Evolutionary conservation across 1,139 yeast species (phyloP), one percentile per base, ranked within the genome.

Genomic region (Kazachstania sp.): DNA sequence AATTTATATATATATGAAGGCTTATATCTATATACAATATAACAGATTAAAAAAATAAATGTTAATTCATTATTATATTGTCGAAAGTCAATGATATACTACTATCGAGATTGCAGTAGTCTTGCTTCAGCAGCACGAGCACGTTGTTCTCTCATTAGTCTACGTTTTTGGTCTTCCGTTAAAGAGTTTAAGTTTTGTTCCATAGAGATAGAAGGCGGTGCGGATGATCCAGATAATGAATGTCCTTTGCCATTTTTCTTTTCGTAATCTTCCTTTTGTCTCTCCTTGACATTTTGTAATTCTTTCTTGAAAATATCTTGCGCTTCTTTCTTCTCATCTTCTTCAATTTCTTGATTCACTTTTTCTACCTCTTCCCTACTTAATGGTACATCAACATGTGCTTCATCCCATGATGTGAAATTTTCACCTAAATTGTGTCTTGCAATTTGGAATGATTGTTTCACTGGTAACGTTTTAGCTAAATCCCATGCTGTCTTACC

Each of bases 121-220:
- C 99, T 74, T 0, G 94, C 96, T 63, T 92, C 97, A 0, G 96
- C 97, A 0, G 99, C 99, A 51, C 97, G 74, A 0, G 97, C 97
- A 47, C 98, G 71, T 61, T 92, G 90, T 59, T 92, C 98, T 52
- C 98, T 77, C 83, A 90, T 88, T 31, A 92, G 67, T 59, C 81
- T 76, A 74, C 74, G 73, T 59, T 78, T 75, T 54, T 90, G 96
- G 37, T 81, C 86, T 1, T 83, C 90, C 9, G 75, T 70, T 47
- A 83, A 63, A 0, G 65, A 64, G 50, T 56, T 67, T 47, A 66
- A 45, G 39, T 61, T 65, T 19, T 56, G 66, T 35, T 62, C 63
- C 16, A 54, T 38, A 39, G 57, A 45, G 2, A 60, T 38, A 3
- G 32, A 18, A 16, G 43, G 43, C 9, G 31, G 9, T 3, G 29